phyloP scores from a whole-genome alignment of 2,329 filamentous ascomycete species.

The Claviceps africana region DNA sequence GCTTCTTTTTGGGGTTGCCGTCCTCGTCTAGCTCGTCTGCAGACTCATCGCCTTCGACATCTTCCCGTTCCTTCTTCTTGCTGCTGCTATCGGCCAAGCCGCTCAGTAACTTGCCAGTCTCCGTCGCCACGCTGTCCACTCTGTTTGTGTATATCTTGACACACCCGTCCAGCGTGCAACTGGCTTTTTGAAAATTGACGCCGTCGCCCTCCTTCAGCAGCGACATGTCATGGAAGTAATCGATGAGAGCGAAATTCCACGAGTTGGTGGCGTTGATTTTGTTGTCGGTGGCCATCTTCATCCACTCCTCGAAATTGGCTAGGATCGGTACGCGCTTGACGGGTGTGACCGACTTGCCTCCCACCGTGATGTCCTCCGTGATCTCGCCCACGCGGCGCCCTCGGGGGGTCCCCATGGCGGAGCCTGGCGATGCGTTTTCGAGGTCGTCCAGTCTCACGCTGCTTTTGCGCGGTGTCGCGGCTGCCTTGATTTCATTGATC shows the following conservation, averaged over 20 bases:
- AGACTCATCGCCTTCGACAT: conserved; percentile 54
- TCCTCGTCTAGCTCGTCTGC: conserved; percentile 50
- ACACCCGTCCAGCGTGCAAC: conserved; percentile 91
- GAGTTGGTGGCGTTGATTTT: conserved; percentile 97
- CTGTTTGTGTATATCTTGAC: conserved; percentile 98
- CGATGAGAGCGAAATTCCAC: conserved; percentile 99
- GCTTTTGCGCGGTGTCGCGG: conserved; percentile 54
- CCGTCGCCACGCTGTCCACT: conserved; percentile 94
- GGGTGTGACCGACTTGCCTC: conserved; percentile 69
- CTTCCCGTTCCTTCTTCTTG: conserved; percentile 52
- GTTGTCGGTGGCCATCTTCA: conserved; percentile 99
- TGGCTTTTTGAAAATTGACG: conserved; percentile 97
- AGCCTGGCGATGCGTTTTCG: conserved; percentile 41
- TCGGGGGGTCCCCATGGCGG: conserved; percentile 40
- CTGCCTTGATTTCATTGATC: conserved; percentile 72
- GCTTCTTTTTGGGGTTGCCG: conserved; percentile 44
- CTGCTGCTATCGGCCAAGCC: conserved; percentile 79
- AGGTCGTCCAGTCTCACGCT: conserved; percentile 44
- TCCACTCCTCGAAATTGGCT: conserved; percentile 99
- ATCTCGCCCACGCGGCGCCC: conserved; percentile 26
- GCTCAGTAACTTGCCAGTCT: conserved; percentile 88
- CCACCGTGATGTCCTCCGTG: conserved; percentile 49
- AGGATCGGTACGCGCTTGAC: conserved; percentile 93
- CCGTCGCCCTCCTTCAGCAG: conserved; percentile 89
- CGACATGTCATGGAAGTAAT: conserved; percentile 99